These are phyloP conservation scores for Neocallimastix lanati DNA, from an alignment of 192 early-diverging fungal species.

Conservation along the genomic window DNA sequence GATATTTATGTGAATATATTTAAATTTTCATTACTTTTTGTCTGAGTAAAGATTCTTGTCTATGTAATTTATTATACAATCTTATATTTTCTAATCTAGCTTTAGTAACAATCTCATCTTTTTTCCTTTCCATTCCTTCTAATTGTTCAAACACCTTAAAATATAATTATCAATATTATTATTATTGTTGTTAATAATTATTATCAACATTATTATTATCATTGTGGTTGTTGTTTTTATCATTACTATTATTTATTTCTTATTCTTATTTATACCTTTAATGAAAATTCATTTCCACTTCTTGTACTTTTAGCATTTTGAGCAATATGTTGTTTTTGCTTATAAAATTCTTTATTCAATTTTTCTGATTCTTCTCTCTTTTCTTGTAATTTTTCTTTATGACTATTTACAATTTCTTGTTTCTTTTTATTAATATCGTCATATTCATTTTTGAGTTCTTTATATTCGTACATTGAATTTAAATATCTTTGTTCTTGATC, in stretches of 20 bases:
- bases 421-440: constrained; percentile 16
- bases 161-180: constrained; percentile 4
- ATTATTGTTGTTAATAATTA: too few species aligned
- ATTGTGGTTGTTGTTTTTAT: too few species aligned
- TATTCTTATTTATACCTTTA: too few species aligned
- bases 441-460: constrained; percentile 12
- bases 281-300: constrained; percentile 17
- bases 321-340: constrained; percentile 23
- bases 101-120: constrained; percentile 31
- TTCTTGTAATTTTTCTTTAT: constrained; percentile 21
- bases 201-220: too few species aligned
- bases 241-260: too few species aligned
- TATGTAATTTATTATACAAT: constrained; percentile 27
- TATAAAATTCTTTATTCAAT: constrained; percentile 22
- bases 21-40: constrained; percentile 17
- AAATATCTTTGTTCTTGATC: constrained; percentile 33
- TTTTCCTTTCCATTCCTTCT: constrained; percentile 23
- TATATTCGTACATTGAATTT: constrained; percentile 16
- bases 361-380: constrained; percentile 15
- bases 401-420: constrained; percentile 13
- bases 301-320: constrained; percentile 26
- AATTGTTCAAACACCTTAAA: constrained; percentile 23
- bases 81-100: constrained; percentile 41
- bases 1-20: not conserved
- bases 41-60: constrained; percentile 27